Conservation (phyloP, 2,329 filamentous ascomycete genomes). For the Microdochium bolleyi region DNA sequence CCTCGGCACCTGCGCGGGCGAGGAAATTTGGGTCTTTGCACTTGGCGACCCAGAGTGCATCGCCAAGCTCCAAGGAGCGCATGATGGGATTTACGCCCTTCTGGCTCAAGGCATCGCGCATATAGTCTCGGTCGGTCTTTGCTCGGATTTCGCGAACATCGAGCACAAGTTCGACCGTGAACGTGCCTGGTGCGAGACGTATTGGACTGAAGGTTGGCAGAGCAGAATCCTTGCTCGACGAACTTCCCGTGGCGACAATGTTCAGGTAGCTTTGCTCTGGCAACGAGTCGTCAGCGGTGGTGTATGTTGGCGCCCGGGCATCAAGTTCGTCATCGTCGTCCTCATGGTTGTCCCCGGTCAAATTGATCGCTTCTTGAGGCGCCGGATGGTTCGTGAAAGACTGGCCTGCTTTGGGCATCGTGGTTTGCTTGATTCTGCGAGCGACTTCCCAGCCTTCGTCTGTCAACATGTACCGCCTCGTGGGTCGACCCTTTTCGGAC, state of each 20-base stretch:
- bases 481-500: conserved; percentile 60
- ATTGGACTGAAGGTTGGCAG: conserved; percentile 51
- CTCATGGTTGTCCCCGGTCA: conserved; percentile 2
- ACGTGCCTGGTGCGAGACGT: conserved; percentile 53
- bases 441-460: conserved; percentile 75
- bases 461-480: conserved; percentile 61
- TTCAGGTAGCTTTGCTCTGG: conserved; percentile 19
- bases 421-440: conserved; percentile 49
- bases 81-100: conserved; percentile 59
- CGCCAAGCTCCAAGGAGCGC: conserved; percentile 63
- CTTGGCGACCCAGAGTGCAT: conserved; percentile 74
- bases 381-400: conserved; percentile 2
- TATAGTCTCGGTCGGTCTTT: conserved; percentile 68
- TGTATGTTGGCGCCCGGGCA: conserved; percentile 9
- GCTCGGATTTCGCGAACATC: conserved; percentile 70
- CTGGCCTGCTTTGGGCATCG: conserved; percentile 18
- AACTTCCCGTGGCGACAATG: conserved; percentile 29
- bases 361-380: neutral
- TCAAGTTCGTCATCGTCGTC: conserved; percentile 2
- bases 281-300: neutral
- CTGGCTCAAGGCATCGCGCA: conserved; percentile 62
- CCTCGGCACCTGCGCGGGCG: conserved; percentile 47
- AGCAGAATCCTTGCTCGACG: conserved; percentile 10
- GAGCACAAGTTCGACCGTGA: conserved; percentile 64
- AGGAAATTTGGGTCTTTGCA: conserved; percentile 52